A percentile compares a stretch with the other conserved stretches of the same genome.
phyloP scores from a whole-genome alignment of 2,329 filamentous ascomycete genomes.

The Aspergillus jensenii region DNA sequence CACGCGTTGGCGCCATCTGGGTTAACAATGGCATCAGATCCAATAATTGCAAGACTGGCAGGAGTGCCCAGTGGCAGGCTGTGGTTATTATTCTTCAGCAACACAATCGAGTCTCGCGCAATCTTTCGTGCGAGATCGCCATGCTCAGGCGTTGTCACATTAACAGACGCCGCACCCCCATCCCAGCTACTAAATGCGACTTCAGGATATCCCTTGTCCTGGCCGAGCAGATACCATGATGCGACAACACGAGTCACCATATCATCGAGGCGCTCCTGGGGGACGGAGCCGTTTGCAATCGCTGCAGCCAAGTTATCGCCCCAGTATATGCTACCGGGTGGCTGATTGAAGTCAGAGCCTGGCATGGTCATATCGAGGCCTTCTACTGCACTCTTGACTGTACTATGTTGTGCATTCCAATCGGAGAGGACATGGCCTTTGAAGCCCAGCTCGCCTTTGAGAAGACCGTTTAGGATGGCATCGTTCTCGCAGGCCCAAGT shows the following conservation, averaged over 20 bases:
- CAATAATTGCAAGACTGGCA: conserved; percentile 51
- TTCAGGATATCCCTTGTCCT: conserved; percentile 46
- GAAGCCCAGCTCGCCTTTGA: conserved; percentile 79
- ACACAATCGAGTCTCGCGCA: conserved; percentile 47
- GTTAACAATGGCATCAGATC: conserved; percentile 50
- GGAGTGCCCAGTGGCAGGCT: conserved; percentile 48
- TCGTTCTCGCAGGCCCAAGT: conserved; percentile 79
- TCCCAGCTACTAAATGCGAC: conserved; percentile 50
- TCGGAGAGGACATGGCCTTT: conserved; percentile 60
- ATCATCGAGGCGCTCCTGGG: conserved; percentile 57
- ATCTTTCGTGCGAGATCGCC: conserved; percentile 36
- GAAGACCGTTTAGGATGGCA: conserved; percentile 69
- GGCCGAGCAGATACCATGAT: conserved; percentile 50
- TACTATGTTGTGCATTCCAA: conserved; percentile 46
- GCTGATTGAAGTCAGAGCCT: conserved; percentile 44
- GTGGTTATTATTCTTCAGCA: conserved; percentile 48
- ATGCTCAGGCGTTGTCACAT: conserved; percentile 9
- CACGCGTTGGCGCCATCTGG: conserved; percentile 53
- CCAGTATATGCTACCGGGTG: conserved; percentile 27
- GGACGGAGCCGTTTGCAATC: conserved; percentile 60
- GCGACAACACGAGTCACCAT: conserved; percentile 57
- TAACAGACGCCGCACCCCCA: conserved; percentile 27
- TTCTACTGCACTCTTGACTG: conserved; percentile 47
- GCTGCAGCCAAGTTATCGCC: conserved; percentile 50
- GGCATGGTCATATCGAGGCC: conserved; percentile 67